Conservation (phyloP, 257 asterid genomes). For the Perilla frutescens region DNA sequence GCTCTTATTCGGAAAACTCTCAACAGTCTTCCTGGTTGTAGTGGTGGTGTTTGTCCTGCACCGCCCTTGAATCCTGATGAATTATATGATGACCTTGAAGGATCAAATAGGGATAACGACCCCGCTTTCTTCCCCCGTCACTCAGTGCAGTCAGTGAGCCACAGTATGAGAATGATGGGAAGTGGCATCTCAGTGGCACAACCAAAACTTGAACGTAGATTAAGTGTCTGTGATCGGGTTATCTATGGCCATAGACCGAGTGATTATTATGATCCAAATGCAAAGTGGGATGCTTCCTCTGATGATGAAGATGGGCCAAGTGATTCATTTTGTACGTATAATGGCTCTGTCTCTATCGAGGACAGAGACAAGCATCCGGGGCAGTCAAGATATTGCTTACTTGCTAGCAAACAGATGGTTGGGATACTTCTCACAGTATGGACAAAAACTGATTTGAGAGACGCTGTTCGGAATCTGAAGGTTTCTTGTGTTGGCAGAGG, state of each 20-base stretch:
- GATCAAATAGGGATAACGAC: constrained; percentile 46
- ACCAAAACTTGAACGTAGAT: constrained; percentile 64
- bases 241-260: constrained; percentile 58
- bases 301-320: constrained; percentile 63
- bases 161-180: constrained; percentile 69
- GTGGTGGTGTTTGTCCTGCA: constrained; percentile 39
- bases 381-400: constrained; percentile 71
- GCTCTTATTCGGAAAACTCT: constrained; percentile 71
- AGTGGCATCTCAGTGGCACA: constrained; percentile 49
- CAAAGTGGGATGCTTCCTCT: constrained; percentile 56
- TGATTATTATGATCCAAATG: constrained; percentile 53
- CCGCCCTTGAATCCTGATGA: constrained; percentile 63
- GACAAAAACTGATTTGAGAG: constrained; percentile 72
- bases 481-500: constrained; percentile 96
- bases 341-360: constrained; percentile 50
- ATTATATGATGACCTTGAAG: constrained; percentile 72
- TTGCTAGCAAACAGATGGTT: constrained; percentile 94
- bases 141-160: constrained; percentile 72
- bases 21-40: constrained; percentile 60
- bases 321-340: constrained; percentile 52
- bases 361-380: constrained; percentile 52
- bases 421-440: constrained; percentile 83
- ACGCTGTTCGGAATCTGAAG: constrained; percentile 66
- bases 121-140: constrained; percentile 62
- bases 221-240: constrained; percentile 76